These are phyloP conservation scores for Torulaspora gathmanii DNA, from an alignment of 805 yeast genomes.

Conservation along the genomic window DNA sequence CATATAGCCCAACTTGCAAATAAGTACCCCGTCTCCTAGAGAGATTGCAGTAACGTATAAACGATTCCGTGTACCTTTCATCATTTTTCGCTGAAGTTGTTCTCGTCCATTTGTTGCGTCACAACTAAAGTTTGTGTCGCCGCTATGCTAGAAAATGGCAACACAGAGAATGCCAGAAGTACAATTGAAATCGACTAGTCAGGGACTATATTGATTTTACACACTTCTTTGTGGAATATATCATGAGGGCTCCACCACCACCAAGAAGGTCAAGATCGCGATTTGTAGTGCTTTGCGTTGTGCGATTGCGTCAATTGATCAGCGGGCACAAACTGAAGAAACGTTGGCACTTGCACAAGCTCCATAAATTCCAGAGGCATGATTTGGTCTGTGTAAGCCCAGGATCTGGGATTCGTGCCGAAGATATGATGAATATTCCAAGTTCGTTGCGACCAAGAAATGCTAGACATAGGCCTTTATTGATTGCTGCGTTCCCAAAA, in stretches of 20 bases:
- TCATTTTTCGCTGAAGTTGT: background rate
- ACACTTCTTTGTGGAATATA: background rate
- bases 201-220: no score
- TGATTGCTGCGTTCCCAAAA: slow-evolving; percentile 29
- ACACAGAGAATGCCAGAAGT: background rate
- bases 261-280: slow-evolving; percentile 29
- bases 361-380: slow-evolving; percentile 13
- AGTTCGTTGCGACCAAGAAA: slow-evolving; percentile 17
- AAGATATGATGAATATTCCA: slow-evolving; percentile 28
- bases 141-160: background rate
- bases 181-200: background rate
- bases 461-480: slow-evolving; percentile 26
- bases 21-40: background rate
- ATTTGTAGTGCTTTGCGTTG: slow-evolving; percentile 13
- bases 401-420: slow-evolving; percentile 19
- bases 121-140: slow-evolving; percentile 2
- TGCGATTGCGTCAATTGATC: slow-evolving; percentile 17
- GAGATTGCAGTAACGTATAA: background rate
- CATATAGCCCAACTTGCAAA: background rate
- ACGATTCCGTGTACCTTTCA: background rate
- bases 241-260: slow-evolving; percentile 35
- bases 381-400: slow-evolving; percentile 14
- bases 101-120: background rate
- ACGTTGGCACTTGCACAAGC: slow-evolving; percentile 27
- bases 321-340: slow-evolving; percentile 19